phyloP scores from a whole-genome alignment of 140 eudicot species.

The Senecio squalidus region DNA sequence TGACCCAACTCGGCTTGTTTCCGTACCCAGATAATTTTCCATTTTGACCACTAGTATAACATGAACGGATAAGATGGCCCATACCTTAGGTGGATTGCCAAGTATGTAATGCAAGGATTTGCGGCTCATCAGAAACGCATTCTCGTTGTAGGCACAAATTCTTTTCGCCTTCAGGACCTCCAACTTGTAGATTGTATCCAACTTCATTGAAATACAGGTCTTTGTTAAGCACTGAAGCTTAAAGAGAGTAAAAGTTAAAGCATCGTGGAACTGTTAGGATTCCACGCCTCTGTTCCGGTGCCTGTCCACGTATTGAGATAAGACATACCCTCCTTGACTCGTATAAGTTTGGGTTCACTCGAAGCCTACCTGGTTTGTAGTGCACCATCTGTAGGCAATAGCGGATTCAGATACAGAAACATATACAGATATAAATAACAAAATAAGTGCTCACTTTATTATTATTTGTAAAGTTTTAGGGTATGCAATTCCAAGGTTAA shows the following conservation, averaged over 20 bases:
- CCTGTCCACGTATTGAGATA: constrained; percentile 83
- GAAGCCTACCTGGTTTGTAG: constrained; percentile 73
- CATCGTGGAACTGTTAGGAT: constrained; percentile 61
- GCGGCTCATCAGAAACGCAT: constrained; percentile 63
- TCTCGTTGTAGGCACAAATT: constrained; percentile 81
- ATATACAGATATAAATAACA: neutral
- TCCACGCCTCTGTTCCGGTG: constrained; percentile 68
- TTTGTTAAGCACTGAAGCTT: constrained; percentile 72
- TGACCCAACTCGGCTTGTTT: no score
- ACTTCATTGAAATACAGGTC: constrained; percentile 87
- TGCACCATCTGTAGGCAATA: constrained; percentile 60
- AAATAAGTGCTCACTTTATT: no score
- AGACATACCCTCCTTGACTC: constrained; percentile 85
- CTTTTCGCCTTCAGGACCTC: constrained; percentile 76
- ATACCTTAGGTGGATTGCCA: constrained; percentile 78
- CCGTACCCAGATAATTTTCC: no score
- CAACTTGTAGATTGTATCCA: constrained; percentile 66
- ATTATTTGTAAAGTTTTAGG: no score
- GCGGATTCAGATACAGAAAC: neutral
- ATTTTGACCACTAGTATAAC: neutral
- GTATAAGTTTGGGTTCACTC: constrained; percentile 77
- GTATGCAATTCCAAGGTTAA: no score
- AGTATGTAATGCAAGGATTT: constrained; percentile 68
- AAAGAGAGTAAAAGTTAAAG: constrained; percentile 81
- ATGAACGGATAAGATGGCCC: neutral